Percentiles rank a stretch among this genome's conserved stretches.
phyloP scores from a whole-genome alignment of 164 flowering plant genomes.

The Nymphaea colorata region DNA sequence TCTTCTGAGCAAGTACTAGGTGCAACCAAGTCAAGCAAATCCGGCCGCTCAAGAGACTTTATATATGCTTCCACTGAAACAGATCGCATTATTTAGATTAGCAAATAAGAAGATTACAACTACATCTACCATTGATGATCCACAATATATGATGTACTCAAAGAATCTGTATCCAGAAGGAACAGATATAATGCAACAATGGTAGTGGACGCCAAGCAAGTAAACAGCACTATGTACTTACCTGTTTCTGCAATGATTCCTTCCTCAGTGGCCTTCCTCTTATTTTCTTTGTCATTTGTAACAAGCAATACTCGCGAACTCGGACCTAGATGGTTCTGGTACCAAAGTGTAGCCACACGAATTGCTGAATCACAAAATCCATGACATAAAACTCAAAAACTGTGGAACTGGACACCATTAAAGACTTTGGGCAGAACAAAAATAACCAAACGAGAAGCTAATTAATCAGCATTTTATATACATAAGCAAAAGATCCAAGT shows the following conservation, averaged over 20 bases:
- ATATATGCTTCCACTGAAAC: constrained; percentile 87
- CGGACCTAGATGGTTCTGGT: constrained; percentile 78
- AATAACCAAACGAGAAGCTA: neutral
- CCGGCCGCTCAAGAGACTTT: constrained; percentile 69
- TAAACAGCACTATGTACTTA: constrained; percentile 9
- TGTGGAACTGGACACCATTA: neutral
- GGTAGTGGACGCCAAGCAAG: neutral
- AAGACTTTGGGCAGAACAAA: neutral
- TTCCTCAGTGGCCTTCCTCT: constrained; percentile 69
- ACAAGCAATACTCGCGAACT: constrained; percentile 50
- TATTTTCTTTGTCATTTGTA: constrained; percentile 91
- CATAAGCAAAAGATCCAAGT: too few relatives aligned
- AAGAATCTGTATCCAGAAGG: neutral
- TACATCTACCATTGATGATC: neutral
- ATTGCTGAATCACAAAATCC: constrained; percentile 46
- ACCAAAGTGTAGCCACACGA: constrained; percentile 92
- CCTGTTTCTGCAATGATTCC: constrained; percentile 96
- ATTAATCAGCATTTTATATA: neutral
- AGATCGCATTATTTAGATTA: constrained; percentile 3
- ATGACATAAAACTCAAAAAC: neutral
- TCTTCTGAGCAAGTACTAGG: constrained; percentile 48
- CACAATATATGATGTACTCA: neutral
- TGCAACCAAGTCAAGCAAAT: constrained; percentile 82
- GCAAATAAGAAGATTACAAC: neutral
- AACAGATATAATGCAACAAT: neutral